Evolutionary conservation across 805 yeast species (phyloP).

Genomic region (Debaryomyces hansenii): DNA sequence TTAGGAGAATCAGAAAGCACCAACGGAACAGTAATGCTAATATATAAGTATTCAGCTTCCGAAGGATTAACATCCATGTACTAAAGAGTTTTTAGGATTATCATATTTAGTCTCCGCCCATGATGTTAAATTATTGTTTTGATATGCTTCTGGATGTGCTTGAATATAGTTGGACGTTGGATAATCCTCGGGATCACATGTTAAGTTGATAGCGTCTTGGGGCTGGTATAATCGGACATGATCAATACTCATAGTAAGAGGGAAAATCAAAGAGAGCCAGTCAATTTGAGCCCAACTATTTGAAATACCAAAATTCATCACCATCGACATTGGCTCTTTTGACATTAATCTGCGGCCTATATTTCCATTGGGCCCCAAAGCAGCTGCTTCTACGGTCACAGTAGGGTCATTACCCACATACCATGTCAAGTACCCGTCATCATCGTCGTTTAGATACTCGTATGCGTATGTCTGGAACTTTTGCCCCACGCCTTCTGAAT

Average conservation of each 20-base stretch:
- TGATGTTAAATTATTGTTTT: conserved; percentile 32
- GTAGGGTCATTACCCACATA: conserved; percentile 76
- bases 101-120: conserved; percentile 45
- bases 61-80: conserved; percentile 40
- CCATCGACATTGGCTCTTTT: conserved; percentile 39
- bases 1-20: too few species aligned
- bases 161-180: conserved; percentile 40
- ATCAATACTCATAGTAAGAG: conserved; percentile 36
- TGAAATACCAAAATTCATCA: conserved; percentile 41
- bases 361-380: conserved; percentile 60
- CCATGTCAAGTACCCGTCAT: conserved; percentile 77
- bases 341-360: conserved; percentile 36
- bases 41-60: too few species aligned
- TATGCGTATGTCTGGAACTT: conserved; percentile 71
- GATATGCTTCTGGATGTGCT: conserved; percentile 31
- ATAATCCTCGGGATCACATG: conserved; percentile 38
- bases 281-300: conserved; percentile 42
- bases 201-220: conserved; percentile 20
- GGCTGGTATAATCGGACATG: conserved; percentile 44
- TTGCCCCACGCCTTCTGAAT: conserved; percentile 54
- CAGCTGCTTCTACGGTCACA: conserved; percentile 63
- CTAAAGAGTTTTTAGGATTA: conserved; percentile 61
- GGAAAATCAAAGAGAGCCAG: conserved; percentile 33
- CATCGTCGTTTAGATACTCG: conserved; percentile 71
- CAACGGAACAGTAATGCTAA: too few species aligned